Conservation (phyloP, 495 filamentous ascomycete genomes). For the Penicilliopsis zonata region DNA sequence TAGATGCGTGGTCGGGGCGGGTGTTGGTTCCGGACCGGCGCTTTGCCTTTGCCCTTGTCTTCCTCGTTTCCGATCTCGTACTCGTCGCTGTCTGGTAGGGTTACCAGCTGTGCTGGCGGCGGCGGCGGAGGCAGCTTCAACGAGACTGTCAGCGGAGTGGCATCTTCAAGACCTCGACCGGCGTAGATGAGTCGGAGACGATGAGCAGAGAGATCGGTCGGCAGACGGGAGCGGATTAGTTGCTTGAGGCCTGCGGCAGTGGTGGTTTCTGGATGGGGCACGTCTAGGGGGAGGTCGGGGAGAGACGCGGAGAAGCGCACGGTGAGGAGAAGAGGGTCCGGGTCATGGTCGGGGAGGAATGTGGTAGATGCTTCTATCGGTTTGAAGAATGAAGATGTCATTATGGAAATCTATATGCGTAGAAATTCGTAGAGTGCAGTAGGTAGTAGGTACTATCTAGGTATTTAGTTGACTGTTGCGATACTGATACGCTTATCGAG, state of each 20-base stretch:
- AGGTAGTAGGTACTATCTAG: too few species aligned
- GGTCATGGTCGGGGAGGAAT: too few species aligned
- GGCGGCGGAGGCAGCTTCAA: constrained; percentile 50
- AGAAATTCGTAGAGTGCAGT: too few species aligned
- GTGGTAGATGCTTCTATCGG: too few species aligned
- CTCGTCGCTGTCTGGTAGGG: too few species aligned
- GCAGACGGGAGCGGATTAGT: constrained; percentile 63
- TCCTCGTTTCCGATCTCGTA: constrained; percentile 10
- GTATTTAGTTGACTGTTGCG: too few species aligned
- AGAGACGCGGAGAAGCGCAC: constrained; percentile 81
- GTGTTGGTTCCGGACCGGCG: constrained; percentile 32
- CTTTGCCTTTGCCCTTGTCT: constrained; percentile 44
- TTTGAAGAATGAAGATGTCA: too few species aligned
- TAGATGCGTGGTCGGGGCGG: constrained; percentile 43
- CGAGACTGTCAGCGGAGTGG: constrained; percentile 47
- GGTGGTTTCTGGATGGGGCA: constrained; percentile 52
- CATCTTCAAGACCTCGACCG: constrained; percentile 71
- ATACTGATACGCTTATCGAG: too few species aligned
- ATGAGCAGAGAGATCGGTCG: constrained; percentile 43
- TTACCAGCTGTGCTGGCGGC: constrained; percentile 6
- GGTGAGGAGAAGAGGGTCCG: constrained; percentile 51
- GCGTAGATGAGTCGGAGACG: constrained; percentile 79
- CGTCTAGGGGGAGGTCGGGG: constrained; percentile 69
- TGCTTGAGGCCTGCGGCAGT: constrained; percentile 67
- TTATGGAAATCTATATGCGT: too few species aligned